Evolutionary conservation across 2,329 filamentous ascomycete genomes (phyloP).

Genomic region (Aaosphaeria pasadenensis): DNA sequence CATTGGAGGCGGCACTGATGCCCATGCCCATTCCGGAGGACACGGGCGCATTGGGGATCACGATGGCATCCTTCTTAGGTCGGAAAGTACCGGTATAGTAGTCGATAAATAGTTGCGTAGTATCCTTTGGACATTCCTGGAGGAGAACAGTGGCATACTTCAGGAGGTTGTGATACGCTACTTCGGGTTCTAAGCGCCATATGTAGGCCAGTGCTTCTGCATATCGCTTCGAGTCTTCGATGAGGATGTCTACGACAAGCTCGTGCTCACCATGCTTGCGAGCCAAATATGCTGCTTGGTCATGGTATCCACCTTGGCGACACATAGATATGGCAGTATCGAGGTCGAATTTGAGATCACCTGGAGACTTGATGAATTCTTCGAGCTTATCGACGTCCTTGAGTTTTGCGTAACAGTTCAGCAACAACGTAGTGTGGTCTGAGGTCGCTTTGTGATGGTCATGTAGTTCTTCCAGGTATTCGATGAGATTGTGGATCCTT

Average conservation of each 20-base stretch:
- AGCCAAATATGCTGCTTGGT: conserved; percentile 93
- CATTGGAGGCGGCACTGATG: conserved; percentile 59
- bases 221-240: conserved; percentile 93
- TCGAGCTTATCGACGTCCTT: conserved; percentile 97
- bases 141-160: conserved; percentile 92
- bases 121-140: conserved; percentile 77
- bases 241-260: conserved; percentile 89
- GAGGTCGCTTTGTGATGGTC: conserved; percentile 90
- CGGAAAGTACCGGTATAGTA: conserved; percentile 88
- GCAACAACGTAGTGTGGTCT: conserved; percentile 88
- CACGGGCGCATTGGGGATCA: conserved; percentile 47
- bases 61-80: conserved; percentile 64
- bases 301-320: conserved; percentile 91
- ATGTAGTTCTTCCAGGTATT: conserved; percentile 94
- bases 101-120: conserved; percentile 85
- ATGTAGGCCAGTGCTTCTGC: conserved; percentile 87
- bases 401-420: conserved; percentile 97
- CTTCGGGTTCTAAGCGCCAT: conserved; percentile 76
- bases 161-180: conserved; percentile 83
- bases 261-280: conserved; percentile 93
- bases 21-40: conserved; percentile 43
- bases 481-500: conserved; percentile 94
- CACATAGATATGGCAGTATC: conserved; percentile 98
- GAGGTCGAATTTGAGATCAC: conserved; percentile 91
- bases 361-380: conserved; percentile 92